Percentiles rank a stretch among this genome's conserved stretches.
Evolutionary conservation across 768 basidiomycete genomes (phyloP).

Genomic region (Mycena chlorophos): DNA sequence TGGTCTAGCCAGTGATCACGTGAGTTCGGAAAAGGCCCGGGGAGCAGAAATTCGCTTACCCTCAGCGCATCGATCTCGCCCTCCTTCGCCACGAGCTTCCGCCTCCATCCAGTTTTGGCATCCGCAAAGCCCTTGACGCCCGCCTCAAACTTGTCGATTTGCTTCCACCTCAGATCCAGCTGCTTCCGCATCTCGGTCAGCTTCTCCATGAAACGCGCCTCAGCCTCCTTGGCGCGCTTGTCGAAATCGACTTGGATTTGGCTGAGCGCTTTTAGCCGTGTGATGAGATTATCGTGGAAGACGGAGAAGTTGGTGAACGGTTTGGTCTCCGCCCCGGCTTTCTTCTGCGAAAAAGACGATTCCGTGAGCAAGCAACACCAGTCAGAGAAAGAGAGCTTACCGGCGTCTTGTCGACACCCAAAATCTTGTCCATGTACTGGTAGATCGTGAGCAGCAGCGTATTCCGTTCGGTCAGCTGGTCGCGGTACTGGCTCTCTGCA

Average conservation of each 20-base stretch:
- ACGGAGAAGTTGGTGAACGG: conserved; percentile 92
- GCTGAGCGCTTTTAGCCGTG: conserved; percentile 79
- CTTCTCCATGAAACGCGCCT: conserved; percentile 70
- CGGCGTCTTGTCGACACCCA: conserved; percentile 84
- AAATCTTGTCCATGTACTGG: conserved; percentile 92
- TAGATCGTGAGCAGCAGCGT: conserved; percentile 89
- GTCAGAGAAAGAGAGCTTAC: conserved; percentile 42
- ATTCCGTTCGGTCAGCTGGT: conserved; percentile 92
- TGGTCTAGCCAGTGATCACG: conserved; percentile 44
- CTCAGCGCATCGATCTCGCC: conserved; percentile 88
- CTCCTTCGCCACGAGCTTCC: conserved; percentile 77
- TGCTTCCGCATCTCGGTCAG: conserved; percentile 80
- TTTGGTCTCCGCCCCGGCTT: conserved; percentile 77
- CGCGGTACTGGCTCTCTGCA: conserved; percentile 80
- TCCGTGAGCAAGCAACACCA: background rate
- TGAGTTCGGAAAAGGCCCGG: background rate
- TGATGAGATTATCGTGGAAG: conserved; percentile 93
- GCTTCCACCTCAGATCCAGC: conserved; percentile 84
- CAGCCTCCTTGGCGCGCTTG: conserved; percentile 77
- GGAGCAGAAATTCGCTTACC: too few relatives aligned
- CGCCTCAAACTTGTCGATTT: conserved; percentile 89
- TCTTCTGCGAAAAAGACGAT: too few relatives aligned
- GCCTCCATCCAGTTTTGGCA: conserved; percentile 77
- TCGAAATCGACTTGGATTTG: conserved; percentile 88
- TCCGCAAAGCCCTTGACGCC: conserved; percentile 82